phyloP scores from a whole-genome alignment of 2,329 filamentous ascomycete genomes.

The Pleoardoris graminearum region DNA sequence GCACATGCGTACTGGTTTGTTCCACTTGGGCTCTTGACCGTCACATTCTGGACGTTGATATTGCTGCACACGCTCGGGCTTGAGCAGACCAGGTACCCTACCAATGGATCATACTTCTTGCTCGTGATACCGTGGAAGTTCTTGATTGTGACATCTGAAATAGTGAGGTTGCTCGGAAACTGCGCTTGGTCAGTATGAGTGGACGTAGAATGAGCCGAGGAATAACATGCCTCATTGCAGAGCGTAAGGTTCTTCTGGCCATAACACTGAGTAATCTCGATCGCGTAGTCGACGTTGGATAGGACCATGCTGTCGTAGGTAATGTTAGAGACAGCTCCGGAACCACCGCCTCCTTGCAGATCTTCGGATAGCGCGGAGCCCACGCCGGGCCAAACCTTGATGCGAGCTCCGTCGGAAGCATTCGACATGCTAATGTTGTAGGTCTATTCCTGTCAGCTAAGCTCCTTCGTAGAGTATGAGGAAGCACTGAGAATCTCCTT shows the following conservation, averaged over 20 bases:
- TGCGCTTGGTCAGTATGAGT: constrained; percentile 5
- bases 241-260: constrained; percentile 64
- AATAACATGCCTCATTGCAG: constrained; percentile 55
- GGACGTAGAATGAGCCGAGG: neutral
- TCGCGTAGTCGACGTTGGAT: constrained; percentile 66
- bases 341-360: constrained; percentile 67
- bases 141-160: constrained; percentile 59
- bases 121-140: constrained; percentile 61
- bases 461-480: neutral
- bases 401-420: constrained; percentile 65
- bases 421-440: constrained; percentile 47
- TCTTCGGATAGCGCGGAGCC: constrained; percentile 60
- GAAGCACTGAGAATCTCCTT: neutral
- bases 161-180: constrained; percentile 60
- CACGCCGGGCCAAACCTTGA: constrained; percentile 72
- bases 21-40: constrained; percentile 54
- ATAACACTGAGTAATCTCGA: constrained; percentile 69
- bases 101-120: constrained; percentile 47
- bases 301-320: constrained; percentile 66
- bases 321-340: constrained; percentile 65
- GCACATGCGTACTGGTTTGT: constrained; percentile 50
- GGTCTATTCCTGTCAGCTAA: constrained; percentile 24
- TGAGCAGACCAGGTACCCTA: constrained; percentile 51
- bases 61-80: constrained; percentile 53
- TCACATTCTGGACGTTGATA: constrained; percentile 51